Evolutionary conservation across 1,139 yeast genomes (phyloP).

Genomic region (Saccharomycopsis crataegensis): DNA sequence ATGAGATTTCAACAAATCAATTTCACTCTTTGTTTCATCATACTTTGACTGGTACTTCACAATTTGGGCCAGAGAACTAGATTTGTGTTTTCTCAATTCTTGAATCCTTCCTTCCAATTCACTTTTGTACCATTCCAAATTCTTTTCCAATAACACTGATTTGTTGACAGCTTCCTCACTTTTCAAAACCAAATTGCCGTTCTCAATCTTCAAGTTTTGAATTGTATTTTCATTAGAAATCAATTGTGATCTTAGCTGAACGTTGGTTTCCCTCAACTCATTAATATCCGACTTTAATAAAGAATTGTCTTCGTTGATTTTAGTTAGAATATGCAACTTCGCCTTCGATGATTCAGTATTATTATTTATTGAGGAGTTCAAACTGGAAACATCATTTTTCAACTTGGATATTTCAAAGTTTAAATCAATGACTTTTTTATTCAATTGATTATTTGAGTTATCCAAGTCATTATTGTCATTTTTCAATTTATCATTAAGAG

Average conservation of each 20-base stretch:
- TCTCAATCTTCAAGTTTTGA: conserved; percentile 23
- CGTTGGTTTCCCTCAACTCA: conserved; percentile 32
- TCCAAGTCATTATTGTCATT: conserved; percentile 29
- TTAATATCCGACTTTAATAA: conserved; percentile 29
- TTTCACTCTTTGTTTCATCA: conserved; percentile 28
- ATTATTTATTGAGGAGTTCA: conserved; percentile 3
- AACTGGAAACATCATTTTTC: conserved; percentile 24
- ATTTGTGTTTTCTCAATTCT: conserved; percentile 24
- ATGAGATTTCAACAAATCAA: not conserved
- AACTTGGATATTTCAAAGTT: conserved; percentile 27
- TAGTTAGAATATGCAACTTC: conserved; percentile 8
- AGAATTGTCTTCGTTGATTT: conserved; percentile 11
- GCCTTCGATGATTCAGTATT: conserved; percentile 1
- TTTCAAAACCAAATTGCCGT: conserved; percentile 24
- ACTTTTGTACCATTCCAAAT: conserved; percentile 41
- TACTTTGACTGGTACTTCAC: conserved; percentile 25
- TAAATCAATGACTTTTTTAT: conserved; percentile 32
- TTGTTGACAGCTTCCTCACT: conserved; percentile 37
- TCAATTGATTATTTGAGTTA: conserved; percentile 30
- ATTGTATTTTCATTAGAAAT: conserved; percentile 22
- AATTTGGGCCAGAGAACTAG: conserved; percentile 26
- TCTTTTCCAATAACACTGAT: conserved; percentile 35
- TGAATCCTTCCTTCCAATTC: conserved; percentile 32
- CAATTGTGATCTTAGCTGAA: conserved; percentile 21
- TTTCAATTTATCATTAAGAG: conserved; percentile 22